phyloP scores from a whole-genome alignment of 768 basidiomycete genomes.

The Boletus reticuloceps region DNA sequence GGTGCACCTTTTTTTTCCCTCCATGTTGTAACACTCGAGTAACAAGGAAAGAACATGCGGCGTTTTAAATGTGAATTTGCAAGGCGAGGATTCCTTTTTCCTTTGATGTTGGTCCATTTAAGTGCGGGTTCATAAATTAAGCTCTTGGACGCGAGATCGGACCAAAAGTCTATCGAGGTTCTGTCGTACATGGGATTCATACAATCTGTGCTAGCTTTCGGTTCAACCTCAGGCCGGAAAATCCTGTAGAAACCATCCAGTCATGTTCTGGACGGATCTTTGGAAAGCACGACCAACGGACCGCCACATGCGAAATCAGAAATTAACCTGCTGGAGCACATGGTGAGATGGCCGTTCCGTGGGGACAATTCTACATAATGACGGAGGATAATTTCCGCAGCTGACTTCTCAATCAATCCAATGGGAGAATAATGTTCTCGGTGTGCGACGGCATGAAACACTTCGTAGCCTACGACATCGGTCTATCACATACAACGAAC shows the following conservation, averaged over 20 bases:
- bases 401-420: neutral
- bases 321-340: neutral
- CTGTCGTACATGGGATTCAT: constrained; percentile 9
- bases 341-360: neutral
- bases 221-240: constrained; percentile 10
- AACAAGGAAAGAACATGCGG: neutral
- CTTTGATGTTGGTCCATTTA: neutral
- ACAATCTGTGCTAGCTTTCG: neutral
- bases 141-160: neutral
- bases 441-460: neutral
- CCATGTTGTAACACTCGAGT: neutral
- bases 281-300: neutral
- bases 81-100: neutral
- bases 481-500: constrained; percentile 16
- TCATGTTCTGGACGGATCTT: neutral
- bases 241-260: neutral
- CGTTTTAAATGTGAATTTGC: neutral
- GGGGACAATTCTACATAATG: neutral
- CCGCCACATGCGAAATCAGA: neutral
- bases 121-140: neutral
- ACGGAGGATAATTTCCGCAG: neutral
- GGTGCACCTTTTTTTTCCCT: neutral
- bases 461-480: constrained; percentile 1
- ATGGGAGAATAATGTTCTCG: neutral
- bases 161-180: constrained; percentile 4